Evolutionary conservation across 768 basidiomycete genomes (phyloP).

Genomic region (Termitomyces sp.): DNA sequence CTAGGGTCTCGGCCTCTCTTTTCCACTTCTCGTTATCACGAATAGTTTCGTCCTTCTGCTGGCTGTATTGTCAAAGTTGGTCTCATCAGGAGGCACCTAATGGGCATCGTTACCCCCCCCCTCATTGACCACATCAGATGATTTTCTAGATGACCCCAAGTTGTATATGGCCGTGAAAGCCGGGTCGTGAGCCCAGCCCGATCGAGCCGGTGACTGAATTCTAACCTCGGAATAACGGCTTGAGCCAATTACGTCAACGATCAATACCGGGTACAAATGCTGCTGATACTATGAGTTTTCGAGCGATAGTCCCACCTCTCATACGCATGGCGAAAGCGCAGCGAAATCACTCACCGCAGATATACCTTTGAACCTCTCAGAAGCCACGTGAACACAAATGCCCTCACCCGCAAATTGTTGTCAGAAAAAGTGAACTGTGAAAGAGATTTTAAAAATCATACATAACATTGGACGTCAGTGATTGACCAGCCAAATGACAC

Average conservation of each 20-base stretch:
- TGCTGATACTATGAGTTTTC: constrained; percentile 56
- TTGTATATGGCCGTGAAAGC: constrained; percentile 36
- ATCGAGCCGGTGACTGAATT: background rate
- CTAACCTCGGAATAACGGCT: constrained; percentile 44
- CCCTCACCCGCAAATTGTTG: constrained; percentile 32
- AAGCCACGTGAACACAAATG: constrained; percentile 51
- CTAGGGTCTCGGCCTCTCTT: background rate
- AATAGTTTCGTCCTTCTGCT: constrained; percentile 34
- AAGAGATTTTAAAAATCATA: no score
- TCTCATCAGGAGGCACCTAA: constrained; percentile 36
- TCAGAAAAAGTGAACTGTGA: no score
- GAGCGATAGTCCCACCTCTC: constrained; percentile 40
- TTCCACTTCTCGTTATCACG: constrained; percentile 27
- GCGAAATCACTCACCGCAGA: constrained; percentile 51
- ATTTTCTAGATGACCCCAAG: constrained; percentile 39
- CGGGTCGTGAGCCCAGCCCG: background rate
- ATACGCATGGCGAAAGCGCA: constrained; percentile 64
- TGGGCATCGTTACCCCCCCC: constrained; percentile 21
- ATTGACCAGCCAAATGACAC: no score
- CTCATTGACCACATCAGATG: constrained; percentile 32
- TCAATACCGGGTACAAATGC: constrained; percentile 49
- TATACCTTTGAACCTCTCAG: constrained; percentile 60
- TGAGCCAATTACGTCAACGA: constrained; percentile 46
- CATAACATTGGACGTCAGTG: no score
- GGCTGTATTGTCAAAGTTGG: constrained; percentile 48